Base-by-base conservation (phyloP, 129 eudicot genomes). In the Erigeron canadensis region DNA sequence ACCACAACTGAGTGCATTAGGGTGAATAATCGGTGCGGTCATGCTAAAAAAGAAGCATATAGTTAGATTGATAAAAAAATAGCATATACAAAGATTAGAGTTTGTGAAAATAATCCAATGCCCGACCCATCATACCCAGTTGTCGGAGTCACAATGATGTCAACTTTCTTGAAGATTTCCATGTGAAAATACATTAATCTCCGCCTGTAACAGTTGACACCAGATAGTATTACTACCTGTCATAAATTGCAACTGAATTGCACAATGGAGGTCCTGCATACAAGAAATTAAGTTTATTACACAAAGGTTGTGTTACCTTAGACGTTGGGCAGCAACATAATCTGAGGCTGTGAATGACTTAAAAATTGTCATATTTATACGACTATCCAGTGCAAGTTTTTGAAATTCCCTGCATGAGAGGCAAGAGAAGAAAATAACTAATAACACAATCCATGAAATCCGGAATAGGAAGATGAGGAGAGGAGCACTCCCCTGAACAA, bases 281-380 rank as follows among this genome's bases (percentile, higher is more conserved):
- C 18, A 13, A n/a, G n/a, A 48, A 48, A 48, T 48, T 17, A 15
- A 48, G 55, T 64, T 75, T 16, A 86, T 91, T 55, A 79, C 28
- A 54, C 17, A 18, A 17, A 17, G 17, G 18, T 54, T 7, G 18
- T 54, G 28, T 18, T 54, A 54, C 98, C 96, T 81, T 15, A 91
- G 78, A 46, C 91, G 86, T 69, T 91, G 98, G 38, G 96, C 94
- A 79, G 89, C 87, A 83, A 91, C 91, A 69, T 91, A 91, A 23
- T 91, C 98, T 51, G 87, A 71, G 39, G 96, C 96, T 34, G 91
- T 64, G 71, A 91, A 91, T 55, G 96, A 84, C 71, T 73, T 76
- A 65, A 87, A 85, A 58, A 91, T 84, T 12, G 88, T 87, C 67
- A 87, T 79, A 80, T 85, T 91, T 55, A 55, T 55, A 55, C 61